Conservation (phyloP, 495 filamentous ascomycete species). For the Extremus antarcticus region DNA sequence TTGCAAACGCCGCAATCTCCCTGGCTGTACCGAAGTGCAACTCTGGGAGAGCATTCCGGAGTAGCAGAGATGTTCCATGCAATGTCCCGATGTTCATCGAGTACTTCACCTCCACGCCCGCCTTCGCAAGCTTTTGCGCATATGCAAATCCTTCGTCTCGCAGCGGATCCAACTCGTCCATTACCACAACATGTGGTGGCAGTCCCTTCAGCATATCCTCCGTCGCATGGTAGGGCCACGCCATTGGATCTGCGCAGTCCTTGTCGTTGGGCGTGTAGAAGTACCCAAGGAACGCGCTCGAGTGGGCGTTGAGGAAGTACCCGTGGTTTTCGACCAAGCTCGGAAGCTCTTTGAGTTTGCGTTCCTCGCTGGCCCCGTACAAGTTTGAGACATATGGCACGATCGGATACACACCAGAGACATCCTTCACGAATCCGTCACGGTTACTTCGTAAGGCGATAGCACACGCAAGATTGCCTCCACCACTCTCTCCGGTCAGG, state of each 20-base stretch:
- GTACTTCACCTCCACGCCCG: conserved; percentile 11
- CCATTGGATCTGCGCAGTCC: conserved; percentile 12
- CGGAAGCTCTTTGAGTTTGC: conserved; percentile 11
- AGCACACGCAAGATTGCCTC: conserved; percentile 15
- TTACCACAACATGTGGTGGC: conserved; percentile 8
- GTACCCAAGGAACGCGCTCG: conserved; percentile 3
- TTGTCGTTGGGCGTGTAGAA: conserved; percentile 12
- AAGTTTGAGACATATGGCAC: conserved; percentile 16
- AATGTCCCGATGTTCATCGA: conserved; percentile 15
- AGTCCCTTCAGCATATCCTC: conserved; percentile 15
- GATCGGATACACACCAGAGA: conserved; percentile 16
- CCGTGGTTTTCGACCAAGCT: conserved; percentile 15
- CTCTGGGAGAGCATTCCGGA: conserved; percentile 12
- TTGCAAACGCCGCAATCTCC: conserved; percentile 7
- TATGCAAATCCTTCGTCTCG: conserved; percentile 16
- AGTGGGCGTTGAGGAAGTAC: conserved; percentile 10
- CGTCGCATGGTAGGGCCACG: conserved; percentile 20
- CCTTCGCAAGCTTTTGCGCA: conserved; percentile 4
- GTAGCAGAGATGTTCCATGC: conserved; percentile 12
- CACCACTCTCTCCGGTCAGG: conserved; percentile 17
- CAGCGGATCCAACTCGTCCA: conserved; percentile 20
- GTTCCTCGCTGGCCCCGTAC: conserved; percentile 8
- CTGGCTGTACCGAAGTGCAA: background rate
- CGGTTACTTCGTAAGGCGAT: conserved; percentile 10
- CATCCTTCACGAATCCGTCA: conserved; percentile 9